Evolutionary conservation across 345 rosid genomes (phyloP), one percentile per base, ranked within the genome.

Genomic region (Laguncularia racemosa): DNA sequence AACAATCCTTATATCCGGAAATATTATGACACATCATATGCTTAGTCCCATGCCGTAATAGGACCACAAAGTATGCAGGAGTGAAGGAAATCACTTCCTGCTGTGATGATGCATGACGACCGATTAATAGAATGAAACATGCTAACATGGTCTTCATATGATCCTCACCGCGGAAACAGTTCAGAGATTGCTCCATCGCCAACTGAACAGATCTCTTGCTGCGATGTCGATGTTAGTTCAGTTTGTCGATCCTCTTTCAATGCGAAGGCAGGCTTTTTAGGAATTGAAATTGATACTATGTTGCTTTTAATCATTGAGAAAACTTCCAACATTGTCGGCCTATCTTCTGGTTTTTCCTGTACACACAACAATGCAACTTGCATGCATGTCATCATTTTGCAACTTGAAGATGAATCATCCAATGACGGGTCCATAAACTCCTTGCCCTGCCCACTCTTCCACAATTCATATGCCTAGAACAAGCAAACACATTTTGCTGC

Each of bases 251-350:
- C 49, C 3, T 15, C n/a, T 21, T 15, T 61, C 3, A 48, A 49
- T 2, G 77, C 63, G 44, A 72, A 76, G 7, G 77, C 81, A 14
- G 75, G 81, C 50, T 20, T 57, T 60, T 63, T 72, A n/a, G 77
- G 77, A 48, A 44, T 44, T 2, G 20, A 15, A 2, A 69, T 14
- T 1, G 13, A 26, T 15, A 46, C 11, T 26, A 56, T 18, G 20
- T 62, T 70, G 19, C 50, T 56, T 28, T 53, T 72, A 0, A 69
- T 71, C 71, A 63, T 66, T 0, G 52, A 58, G 33, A 10, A 69
- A 16, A 72, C 66, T 55, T 72, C 67, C 60, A 72, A 20, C 74
- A 69, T 69, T 12, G 77, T 50, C 2, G 77, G 77, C 6, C 74
- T 66, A n/a, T 69, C 77, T 9, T 7, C 45, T 2, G 77, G 65